Base-by-base conservation (phyloP, 495 filamentous ascomycete species). In the Talaromyces proteolyticus region DNA sequence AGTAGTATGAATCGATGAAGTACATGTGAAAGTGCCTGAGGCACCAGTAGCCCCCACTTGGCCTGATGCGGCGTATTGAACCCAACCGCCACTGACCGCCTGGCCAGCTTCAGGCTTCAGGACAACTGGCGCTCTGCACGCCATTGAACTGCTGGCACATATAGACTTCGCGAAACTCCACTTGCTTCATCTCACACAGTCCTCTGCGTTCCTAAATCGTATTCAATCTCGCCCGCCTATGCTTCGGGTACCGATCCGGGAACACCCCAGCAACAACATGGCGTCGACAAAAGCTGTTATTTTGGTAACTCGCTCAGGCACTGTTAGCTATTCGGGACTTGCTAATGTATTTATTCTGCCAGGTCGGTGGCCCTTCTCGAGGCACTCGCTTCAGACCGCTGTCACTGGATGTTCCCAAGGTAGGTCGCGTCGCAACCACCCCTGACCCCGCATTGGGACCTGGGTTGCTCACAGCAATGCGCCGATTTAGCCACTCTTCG, bases 321-420 rank as follows among this genome's bases (percentile, higher is more conserved):
- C 24, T 41, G 1, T 0, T 1, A 7, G 20, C 29, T 37, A 46
- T 44, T 14, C 37, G 22, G 16, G 12, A 38, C 40, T 34, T 43
- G 23, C 44, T 57, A 24, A 36, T 51, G 38, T 53, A 19, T 14
- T 44, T 52, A 60, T n/a, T 66, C 45, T 44, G 17, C 40, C 61
- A 95, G 91, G 91, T 96, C 61, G 91, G 91, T 54, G 91, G 91
- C 53, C 89, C 91, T 46, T 95, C 89, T 12, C 79, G 93, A 81
- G 93, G 93, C 65, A 99, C 93, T 54, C 81, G 93, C 49, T 99
- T 99, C 75, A 79, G 93, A 58, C 93, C 93, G 61, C 78, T 99
- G 62, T 97, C 93, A 24, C 82, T 99, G 47, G 94, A 99, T 74
- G 80, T 97, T 42, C 93, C 93, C 53, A 99, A 99, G 85, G 92